A percentile compares a stretch with the other conserved stretches of the same genome.
phyloP scores from a whole-genome alignment of 805 yeast genomes.

The Pichia californica region DNA sequence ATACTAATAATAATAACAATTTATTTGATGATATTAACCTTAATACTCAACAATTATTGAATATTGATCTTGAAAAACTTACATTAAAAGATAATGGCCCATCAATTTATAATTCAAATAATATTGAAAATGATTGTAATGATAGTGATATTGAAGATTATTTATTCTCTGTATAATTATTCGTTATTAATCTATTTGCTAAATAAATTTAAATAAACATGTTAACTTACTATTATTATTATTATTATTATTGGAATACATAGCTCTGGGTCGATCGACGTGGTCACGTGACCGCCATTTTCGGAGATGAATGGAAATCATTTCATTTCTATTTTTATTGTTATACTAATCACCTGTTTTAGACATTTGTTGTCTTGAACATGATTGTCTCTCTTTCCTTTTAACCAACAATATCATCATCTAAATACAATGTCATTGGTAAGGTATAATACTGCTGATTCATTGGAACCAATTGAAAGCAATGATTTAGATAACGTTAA shows the following conservation, averaged over 20 bases:
- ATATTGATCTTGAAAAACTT: conserved; percentile 4
- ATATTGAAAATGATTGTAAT: not conserved
- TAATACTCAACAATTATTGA: conserved; percentile 7
- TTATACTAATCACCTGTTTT: too few relatives aligned
- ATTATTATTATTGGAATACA: too few relatives aligned
- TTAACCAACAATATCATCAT: too few relatives aligned
- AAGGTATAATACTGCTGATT: conserved; percentile 11
- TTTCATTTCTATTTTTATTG: too few relatives aligned
- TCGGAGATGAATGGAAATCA: not conserved
- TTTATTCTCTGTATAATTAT: conserved; percentile 2
- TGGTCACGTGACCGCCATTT: not conserved
- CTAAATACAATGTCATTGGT: conserved; percentile 19
- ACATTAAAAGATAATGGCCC: not conserved
- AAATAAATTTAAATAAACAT: too few relatives aligned
- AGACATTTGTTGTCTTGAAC: not conserved
- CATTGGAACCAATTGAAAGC: conserved; percentile 3
- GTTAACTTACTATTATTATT: too few relatives aligned
- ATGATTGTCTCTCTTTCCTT: too few relatives aligned
- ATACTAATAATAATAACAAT: too few relatives aligned
- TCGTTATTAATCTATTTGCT: not conserved
- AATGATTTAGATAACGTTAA: conserved; percentile 1
- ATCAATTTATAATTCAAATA: not conserved
- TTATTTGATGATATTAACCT: conserved; percentile 1
- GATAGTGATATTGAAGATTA: conserved; percentile 5
- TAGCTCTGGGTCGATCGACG: not conserved